Percentiles rank a stretch among this genome's conserved stretches.
phyloP scores from a whole-genome alignment of 176 grass and related monocot genomes.

The Juncus inflexus region DNA sequence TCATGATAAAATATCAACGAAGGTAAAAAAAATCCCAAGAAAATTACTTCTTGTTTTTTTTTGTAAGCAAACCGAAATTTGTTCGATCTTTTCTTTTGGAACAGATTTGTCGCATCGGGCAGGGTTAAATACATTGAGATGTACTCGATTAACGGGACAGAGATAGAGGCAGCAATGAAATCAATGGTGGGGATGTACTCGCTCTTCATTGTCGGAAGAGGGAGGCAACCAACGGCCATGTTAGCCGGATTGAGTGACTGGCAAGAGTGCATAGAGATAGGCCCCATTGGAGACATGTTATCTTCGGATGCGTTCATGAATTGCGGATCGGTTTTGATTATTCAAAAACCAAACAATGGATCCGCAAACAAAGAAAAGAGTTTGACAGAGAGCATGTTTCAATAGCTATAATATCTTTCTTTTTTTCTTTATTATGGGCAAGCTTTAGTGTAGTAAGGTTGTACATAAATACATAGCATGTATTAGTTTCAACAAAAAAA shows the following conservation, averaged over 20 bases:
- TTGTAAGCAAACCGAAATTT: no score
- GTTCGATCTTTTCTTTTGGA: no score
- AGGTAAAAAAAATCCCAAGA: conserved; percentile 7
- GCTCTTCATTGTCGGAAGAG: conserved; percentile 48
- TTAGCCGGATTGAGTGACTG: conserved; percentile 44
- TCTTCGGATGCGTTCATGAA: conserved; percentile 56
- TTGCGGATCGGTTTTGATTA: conserved; percentile 49
- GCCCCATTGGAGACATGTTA: conserved; percentile 57
- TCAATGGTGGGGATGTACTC: conserved; percentile 54
- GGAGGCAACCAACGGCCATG: conserved; percentile 10
- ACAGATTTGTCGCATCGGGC: conserved; percentile 37
- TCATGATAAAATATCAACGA: conserved; percentile 36
- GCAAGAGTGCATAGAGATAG: conserved; percentile 57
- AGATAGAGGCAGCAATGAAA: conserved; percentile 34
- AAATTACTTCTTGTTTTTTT: no score
- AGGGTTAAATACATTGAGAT: conserved; percentile 39
- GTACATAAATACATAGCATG: no score
- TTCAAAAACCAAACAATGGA: conserved; percentile 29
- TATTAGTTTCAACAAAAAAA: no score
- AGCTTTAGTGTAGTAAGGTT: no score
- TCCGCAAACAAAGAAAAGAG: no score
- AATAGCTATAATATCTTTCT: no score
- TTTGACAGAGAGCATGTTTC: no score
- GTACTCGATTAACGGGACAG: conserved; percentile 40
- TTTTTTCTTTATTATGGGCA: no score